Conservation (phyloP, 2,329 filamentous ascomycete genomes). For the Claviceps humidiphila region DNA sequence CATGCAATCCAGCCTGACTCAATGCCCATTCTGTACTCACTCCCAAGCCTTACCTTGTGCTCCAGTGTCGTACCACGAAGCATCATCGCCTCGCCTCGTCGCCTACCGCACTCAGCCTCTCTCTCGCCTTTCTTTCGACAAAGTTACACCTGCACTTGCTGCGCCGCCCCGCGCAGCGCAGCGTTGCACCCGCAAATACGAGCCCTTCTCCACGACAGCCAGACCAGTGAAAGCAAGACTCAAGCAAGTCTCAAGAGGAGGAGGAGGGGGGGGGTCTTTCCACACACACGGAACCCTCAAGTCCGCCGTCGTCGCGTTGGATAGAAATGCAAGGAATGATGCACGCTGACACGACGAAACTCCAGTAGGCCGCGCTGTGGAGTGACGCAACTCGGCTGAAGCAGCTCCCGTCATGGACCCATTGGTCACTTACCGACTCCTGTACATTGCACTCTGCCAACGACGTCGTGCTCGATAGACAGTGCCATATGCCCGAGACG, state of each 20-base stretch:
- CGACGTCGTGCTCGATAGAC: not conserved
- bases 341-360: too few species aligned
- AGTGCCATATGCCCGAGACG: not conserved
- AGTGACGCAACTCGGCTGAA: not conserved
- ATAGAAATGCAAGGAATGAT: too few species aligned
- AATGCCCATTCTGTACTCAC: too few species aligned
- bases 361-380: not conserved
- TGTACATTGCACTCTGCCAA: not conserved
- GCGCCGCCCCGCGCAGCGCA: not conserved
- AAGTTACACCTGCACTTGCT: constrained; percentile 1
- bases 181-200: constrained; percentile 6
- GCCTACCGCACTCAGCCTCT: not conserved
- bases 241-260: too few species aligned
- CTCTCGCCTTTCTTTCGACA: not conserved
- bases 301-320: too few species aligned
- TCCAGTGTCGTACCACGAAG: too few species aligned
- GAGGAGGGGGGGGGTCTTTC: too few species aligned
- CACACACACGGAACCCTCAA: too few species aligned
- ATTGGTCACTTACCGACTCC: not conserved
- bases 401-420: not conserved
- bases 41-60: too few species aligned
- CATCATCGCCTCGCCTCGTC: too few species aligned
- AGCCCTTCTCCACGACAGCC: not conserved
- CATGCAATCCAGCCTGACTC: too few species aligned
- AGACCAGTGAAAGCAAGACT: too few species aligned